A percentile compares a stretch with the other conserved stretches of the same genome.
Evolutionary conservation across 73 alveolate genomes (phyloP).

Genomic region (Stentor roeselii): DNA sequence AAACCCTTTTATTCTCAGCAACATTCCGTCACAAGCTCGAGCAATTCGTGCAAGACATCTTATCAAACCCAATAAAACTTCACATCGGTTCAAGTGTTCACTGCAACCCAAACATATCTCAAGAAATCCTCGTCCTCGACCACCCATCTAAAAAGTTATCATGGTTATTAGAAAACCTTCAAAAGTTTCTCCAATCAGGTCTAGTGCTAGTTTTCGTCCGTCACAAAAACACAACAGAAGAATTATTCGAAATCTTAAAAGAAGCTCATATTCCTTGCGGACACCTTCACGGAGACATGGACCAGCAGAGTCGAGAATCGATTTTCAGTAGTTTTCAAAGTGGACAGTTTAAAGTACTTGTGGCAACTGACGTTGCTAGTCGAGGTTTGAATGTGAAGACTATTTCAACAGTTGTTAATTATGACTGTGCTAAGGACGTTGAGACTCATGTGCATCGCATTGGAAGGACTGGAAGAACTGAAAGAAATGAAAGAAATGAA

Average conservation of each 20-base stretch:
- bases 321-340: conserved; percentile 88
- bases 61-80: conserved; percentile 50
- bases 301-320: conserved; percentile 80
- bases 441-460: conserved; percentile 97
- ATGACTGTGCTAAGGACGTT: conserved; percentile 95
- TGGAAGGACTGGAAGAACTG: conserved; percentile 99
- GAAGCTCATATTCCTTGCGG: conserved; percentile 50
- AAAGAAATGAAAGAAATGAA: no score
- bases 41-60: conserved; percentile 40
- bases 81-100: conserved; percentile 40
- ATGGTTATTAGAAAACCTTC: conserved; percentile 38
- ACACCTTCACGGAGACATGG: conserved; percentile 81
- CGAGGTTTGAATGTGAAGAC: conserved; percentile 98
- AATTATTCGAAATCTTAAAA: conserved; percentile 51
- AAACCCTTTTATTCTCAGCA: conserved; percentile 50
- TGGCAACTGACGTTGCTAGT: conserved; percentile 99
- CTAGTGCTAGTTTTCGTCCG: conserved; percentile 75
- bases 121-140: conserved; percentile 39
- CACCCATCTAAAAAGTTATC: conserved; percentile 27
- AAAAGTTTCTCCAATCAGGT: conserved; percentile 44
- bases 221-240: conserved; percentile 64
- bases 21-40: conserved; percentile 43
- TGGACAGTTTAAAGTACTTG: conserved; percentile 84
- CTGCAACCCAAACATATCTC: conserved; percentile 40
- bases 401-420: conserved; percentile 90